Evolutionary conservation across 352 stramenopile genomes (phyloP), one percentile per base, ranked within the genome.

Genomic region (Phytophthora hybrid): DNA sequence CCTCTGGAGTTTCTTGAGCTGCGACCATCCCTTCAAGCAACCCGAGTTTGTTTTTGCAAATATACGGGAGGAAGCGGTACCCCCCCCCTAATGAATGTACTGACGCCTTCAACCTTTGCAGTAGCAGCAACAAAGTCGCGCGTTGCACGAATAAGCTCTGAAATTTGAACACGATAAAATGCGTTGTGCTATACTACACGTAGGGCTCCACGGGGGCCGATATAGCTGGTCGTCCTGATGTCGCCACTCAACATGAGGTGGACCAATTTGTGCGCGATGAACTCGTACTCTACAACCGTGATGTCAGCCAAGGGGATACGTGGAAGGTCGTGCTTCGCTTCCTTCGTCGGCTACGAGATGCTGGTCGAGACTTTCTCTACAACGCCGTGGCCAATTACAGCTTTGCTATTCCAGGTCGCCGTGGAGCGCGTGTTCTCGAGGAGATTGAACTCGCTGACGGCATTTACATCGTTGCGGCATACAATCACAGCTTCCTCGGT

Each of bases 221-320:
- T 71, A 65, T n/a, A 65, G 1, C 14, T 39, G 57, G 57, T 3
- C 57, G 57, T 32, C 49, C 57, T 4, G 49, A 59, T 21, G 62
- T 72, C 10, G 23, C 52, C 2, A 66, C 18, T 1, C 23, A 66
- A 3, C 23, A 49, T 1, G 37, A 59, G 6, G 58, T 72, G 9
- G 65, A 60, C 19, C 32, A 53, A 9, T 66, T 72, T n/a, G 65
- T 59, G 4, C 9, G 1, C 8, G 57, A 72, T 32, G 32, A 66
- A 29, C 31, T 41, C 1, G 16, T 16, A 14, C 8, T 21, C 39
- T n/a, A 32, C 53, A 29, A 49, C 18, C 21, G 13, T 0, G 57
- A 72, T 11, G 4, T 72, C 1, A 66, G 31, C 6, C 21, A 61
- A 10, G 64, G 56, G 1, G 57, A 34, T 16, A 51, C 18, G 6